Evolutionary conservation across 176 grass and related monocot species (phyloP), one percentile per base, ranked within the genome.

Genomic region (Lolium rigidum): DNA sequence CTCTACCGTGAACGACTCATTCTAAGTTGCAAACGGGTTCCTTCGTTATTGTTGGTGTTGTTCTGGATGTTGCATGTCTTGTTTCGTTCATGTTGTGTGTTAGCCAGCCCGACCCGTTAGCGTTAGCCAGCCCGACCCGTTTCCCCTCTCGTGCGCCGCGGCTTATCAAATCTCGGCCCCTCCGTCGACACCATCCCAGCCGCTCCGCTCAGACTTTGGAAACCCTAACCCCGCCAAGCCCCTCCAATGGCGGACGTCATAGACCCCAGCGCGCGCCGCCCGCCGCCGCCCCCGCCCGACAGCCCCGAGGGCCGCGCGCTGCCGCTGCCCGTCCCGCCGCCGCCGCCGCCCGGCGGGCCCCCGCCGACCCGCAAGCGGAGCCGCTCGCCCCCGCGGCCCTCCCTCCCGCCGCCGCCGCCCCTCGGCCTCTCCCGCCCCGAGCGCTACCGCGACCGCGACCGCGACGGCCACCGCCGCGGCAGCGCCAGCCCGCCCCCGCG

Each of bases 181-280:
- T 76, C 31, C 31, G 28, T 31, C 28, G 12, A 24, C 65, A 62
- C 28, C 6, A 66, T 66, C 16, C 11, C 59, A 12, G 38, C 18
- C 38, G 50, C 24, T 31, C 50, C 62, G 35, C 62, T 38, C 51
- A 31, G n/a, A 65, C 59, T 47, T 43, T 41, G 75, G 74, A 91
- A 91, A 91, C 89, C 89, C 89, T 88, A 91, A 25, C 70, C 48
- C 69, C 63, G 2, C 74, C 10, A 57, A 80, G 3, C 67, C 70
- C 46, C 22, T 14, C 77, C 86, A 78, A 99, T 99, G 97, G 94
- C 97, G 44, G 94, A 99, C 67, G 97, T 96, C 67, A 70, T 95
- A 10, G 97, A 99, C 71, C 86, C 87, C 75, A 56, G 87, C 86
- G 84, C 89, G 83, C 87, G 86, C 67, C 78, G 84, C 39, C 80